Evolutionary conservation across 495 filamentous ascomycete species (phyloP).

Genomic region (Sabuloglossum arenarium): DNA sequence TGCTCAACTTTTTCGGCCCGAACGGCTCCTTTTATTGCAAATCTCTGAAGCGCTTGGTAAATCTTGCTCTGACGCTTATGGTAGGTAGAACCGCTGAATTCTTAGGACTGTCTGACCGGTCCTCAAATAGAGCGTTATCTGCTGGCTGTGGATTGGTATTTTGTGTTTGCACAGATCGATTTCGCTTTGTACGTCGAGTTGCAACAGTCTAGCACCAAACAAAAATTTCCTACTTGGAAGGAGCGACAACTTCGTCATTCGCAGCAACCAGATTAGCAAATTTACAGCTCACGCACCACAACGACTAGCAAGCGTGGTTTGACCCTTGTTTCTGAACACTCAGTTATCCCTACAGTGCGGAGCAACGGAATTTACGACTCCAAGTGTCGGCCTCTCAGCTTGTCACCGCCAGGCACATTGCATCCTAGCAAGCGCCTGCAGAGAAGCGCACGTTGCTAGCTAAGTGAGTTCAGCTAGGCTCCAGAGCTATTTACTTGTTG

Average conservation of each 20-base stretch:
- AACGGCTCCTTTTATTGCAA: not conserved
- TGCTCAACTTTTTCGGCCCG: not conserved
- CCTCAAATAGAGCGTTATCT: not conserved
- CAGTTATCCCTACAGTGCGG: not conserved
- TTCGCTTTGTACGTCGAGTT: not conserved
- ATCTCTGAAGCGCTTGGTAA: not conserved
- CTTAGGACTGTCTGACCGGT: not conserved
- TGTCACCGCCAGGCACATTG: not conserved
- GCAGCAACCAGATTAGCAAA: not conserved
- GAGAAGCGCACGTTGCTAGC: not conserved
- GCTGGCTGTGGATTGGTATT: not conserved
- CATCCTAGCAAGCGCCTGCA: not conserved
- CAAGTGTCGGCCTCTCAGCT: not conserved
- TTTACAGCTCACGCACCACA: not conserved
- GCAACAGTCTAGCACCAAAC: not conserved
- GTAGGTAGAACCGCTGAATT: not conserved
- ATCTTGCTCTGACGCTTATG: not conserved
- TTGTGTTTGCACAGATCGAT: not conserved
- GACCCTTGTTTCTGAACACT: not conserved
- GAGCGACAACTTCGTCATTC: not conserved
- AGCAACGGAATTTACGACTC: no score
- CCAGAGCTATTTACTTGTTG: not conserved
- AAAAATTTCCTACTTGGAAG: not conserved
- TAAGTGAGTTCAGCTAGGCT: not conserved
- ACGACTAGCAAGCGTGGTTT: not conserved